Base-by-base conservation (phyloP, 2,329 filamentous ascomycete genomes). In the Microdochium nivale region DNA sequence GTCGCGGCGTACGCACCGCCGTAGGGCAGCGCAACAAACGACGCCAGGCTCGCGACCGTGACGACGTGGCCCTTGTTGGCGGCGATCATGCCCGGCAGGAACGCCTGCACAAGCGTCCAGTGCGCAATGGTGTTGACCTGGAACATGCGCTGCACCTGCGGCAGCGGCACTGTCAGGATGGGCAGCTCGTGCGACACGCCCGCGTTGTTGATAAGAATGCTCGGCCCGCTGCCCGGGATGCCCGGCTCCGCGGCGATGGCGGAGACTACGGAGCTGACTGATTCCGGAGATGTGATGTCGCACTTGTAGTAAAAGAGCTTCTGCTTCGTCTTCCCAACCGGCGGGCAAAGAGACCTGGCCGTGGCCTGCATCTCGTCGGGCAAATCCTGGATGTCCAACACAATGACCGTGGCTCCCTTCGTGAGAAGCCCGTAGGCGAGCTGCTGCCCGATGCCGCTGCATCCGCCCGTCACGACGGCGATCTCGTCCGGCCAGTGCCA, bases 51-150 rank as follows among this genome's bases (percentile, higher is more conserved):
- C 9, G 77, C 77, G n/a, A 80, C 67, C 0, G 75, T 77, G 13
- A 81, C 66, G 35, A 81, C 65, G 54, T 80, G 77, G 2, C 78
- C 78, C 53, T 76, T 74, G 55, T 75, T 73, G 19, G 65, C 62
- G 25, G 61, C 58, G n/a, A 77, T 57, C 74, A 77, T 77, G 48
- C 65, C 62, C 0, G 75, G 75, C 30, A 78, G 55, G 60, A 77
- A 77, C 51, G 74, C 70, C 51, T 71, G 68, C 21, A 72, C 66
- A 52, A 67, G 72, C 49, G 68, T 67, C 61, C 70, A 77, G 58
- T 76, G 74, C 13, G 67, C 64, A 40, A 77, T 60, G n/a, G 71
- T 65, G 60, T 77, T 77, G 51, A 76, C 70, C 51, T 71, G 69
- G 56, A 77, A 76, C 9, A 73, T 71, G 51, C 67, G 68, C 8